phyloP scores from a whole-genome alignment of 805 yeast species.

The Metschnikowia gelsemii region DNA sequence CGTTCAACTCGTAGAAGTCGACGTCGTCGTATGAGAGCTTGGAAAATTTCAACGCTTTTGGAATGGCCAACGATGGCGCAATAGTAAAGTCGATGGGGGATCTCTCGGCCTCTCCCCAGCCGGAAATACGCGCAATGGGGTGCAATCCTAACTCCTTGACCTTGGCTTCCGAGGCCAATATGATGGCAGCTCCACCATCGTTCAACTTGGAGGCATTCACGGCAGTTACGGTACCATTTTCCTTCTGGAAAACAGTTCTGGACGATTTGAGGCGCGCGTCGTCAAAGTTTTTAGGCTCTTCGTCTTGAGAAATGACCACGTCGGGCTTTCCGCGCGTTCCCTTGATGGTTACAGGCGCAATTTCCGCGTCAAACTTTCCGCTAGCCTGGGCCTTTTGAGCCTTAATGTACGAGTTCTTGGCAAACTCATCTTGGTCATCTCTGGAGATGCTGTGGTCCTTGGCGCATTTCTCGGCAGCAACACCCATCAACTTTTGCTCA shows the following conservation, averaged over 20 bases:
- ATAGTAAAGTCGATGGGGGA: conserved; percentile 93
- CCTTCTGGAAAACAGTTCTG: conserved; percentile 92
- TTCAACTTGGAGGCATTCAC: conserved; percentile 95
- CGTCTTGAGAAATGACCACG: conserved; percentile 68
- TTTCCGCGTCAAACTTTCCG: conserved; percentile 81
- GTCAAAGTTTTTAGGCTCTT: conserved; percentile 77
- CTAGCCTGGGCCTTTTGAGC: conserved; percentile 77
- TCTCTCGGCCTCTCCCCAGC: conserved; percentile 99
- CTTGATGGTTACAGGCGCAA: conserved; percentile 83
- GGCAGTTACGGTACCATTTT: conserved; percentile 94
- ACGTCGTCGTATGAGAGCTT: conserved; percentile 61
- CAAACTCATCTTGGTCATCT: conserved; percentile 87
- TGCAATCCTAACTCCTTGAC: conserved; percentile 80
- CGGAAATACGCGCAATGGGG: conserved; percentile 84
- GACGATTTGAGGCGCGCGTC: conserved; percentile 76
- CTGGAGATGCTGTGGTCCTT: conserved; percentile 72
- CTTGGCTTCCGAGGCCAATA: conserved; percentile 81
- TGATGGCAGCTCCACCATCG: conserved; percentile 97
- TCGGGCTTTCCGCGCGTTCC: conserved; percentile 90
- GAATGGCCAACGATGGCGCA: conserved; percentile 92
- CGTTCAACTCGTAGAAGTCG: conserved; percentile 93
- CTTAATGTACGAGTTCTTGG: conserved; percentile 78
- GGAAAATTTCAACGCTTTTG: conserved; percentile 93
- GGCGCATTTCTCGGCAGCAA: conserved; percentile 96
- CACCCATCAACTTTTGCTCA: conserved; percentile 89